Evolutionary conservation across 768 basidiomycete species (phyloP), one percentile per base, ranked within the genome.

Genomic region (Phlebiopsis gigantea): DNA sequence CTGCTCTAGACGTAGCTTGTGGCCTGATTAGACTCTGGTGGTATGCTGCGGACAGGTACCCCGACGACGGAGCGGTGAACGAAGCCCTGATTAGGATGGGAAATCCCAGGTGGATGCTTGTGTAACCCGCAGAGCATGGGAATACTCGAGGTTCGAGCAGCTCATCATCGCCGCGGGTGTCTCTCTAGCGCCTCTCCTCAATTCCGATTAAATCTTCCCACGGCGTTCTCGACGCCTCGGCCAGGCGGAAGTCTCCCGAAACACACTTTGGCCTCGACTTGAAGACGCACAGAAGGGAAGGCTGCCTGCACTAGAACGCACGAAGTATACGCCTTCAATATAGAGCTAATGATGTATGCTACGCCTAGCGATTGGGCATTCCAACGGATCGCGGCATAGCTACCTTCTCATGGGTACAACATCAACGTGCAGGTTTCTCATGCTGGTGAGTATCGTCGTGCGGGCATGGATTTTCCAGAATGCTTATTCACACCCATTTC

Each of bases 361-460:
- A 28, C 47, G 47, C 47, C 25, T 9, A 29, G 47, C 46, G 10
- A 30, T 29, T 30, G 7, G 46, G 7, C 22, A 6, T 19, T 12
- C 39, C 24, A 30, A 51, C 24, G 50, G 30, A 50, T 50, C 48
- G 28, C 48, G 31, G 29, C 5, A 10, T 29, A 39, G 34, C n/a
- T 24, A 51, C 21, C 21, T 25, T 41, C 19, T 51, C 34, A 19
- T 30, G 30, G n/a, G 31, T 8, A 30, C 50, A 39, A 19, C 29
- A 51, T 22, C 50, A 24, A 31, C 50, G 12, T 25, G 50, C 21
- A 51, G 12, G n/a, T 10, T 51, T 51, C 50, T 39, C 50, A 51
- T 19, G 50, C 30, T 31, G 29, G 50, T 51, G 50, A 41, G 50
- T 51, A 41, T n/a, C n/a, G 21, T 39, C 31, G 50, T n/a, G 50